Evolutionary conservation across 257 asterid species (phyloP), one percentile per base, ranked within the genome.

Genomic region (Ilex aquifolium): DNA sequence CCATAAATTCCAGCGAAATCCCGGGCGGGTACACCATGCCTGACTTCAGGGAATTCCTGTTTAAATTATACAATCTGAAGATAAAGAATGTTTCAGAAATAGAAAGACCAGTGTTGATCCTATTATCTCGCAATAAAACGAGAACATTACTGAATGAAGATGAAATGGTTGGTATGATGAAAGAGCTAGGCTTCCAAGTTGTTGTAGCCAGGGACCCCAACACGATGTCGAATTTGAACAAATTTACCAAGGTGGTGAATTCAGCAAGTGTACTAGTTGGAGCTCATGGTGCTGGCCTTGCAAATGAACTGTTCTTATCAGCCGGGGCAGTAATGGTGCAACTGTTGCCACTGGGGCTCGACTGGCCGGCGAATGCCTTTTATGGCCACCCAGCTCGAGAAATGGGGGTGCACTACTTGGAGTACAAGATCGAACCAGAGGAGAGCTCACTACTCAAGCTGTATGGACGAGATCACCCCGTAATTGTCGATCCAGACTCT

Each of bases 201-300:
- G 42, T 76, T 9, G 36, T 77, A 6, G 76, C 15, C n/a, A 57
- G 55, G 13, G 27, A 21, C 27, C 40, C 71, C 0, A 39, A 72
- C 10, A 59, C 61, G 59, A 71, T 77, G 36, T 32, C 48, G 7
- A 63, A 79, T 49, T 62, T 82, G 31, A 52, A 69, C 32, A 62
- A 66, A 50, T 72, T 74, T 29, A 69, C 76, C 57, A 57, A 39
- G 16, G 49, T 54, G 21, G 74, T 82, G 7, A 81, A 81, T 76
- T 75, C 82, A 2, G 74, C 86, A 56, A 51, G 76, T 9, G 88
- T 87, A 15, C 65, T 85, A 48, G 86, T 83, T 32, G 90, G 85
- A 11, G 87, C 70, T 44, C 95, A 85, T 39, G 95, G 88, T 2
- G 90, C 88, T 0, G 90, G 87, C 11, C 76, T 85, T 17, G 77